Percentiles rank a stretch among this genome's conserved stretches.
Conservation (phyloP, 2,329 filamentous ascomycete species). For the Colletotrichum cordylinicola region DNA sequence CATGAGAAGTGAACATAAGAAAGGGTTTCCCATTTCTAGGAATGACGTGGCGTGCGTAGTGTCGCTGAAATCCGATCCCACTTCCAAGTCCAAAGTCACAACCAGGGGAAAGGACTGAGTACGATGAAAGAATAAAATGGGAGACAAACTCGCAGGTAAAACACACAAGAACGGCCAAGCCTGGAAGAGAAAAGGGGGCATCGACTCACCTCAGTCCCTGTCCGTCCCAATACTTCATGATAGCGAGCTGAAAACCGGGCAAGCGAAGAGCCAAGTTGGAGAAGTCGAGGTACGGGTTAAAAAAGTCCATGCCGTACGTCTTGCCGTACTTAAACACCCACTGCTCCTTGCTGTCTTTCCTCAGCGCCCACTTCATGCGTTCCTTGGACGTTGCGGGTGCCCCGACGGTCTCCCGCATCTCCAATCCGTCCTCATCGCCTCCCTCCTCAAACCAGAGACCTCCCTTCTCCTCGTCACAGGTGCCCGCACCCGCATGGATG, state of each 20-base stretch:
- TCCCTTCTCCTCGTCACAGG: constrained; percentile 51
- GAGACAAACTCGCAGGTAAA: neutral
- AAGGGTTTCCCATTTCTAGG: neutral
- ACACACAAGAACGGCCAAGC: neutral
- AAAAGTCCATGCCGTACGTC: constrained; percentile 72
- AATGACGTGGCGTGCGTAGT: neutral
- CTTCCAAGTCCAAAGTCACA: neutral
- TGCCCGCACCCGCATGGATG: constrained; percentile 67
- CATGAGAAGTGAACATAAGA: constrained; percentile 8
- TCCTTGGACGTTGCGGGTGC: constrained; percentile 58
- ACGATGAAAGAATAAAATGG: neutral
- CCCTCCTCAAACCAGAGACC: constrained; percentile 70
- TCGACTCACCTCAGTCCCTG: constrained; percentile 72
- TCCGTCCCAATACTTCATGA: constrained; percentile 82
- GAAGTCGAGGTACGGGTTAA: constrained; percentile 92
- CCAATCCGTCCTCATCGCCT: constrained; percentile 61
- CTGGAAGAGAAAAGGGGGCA: neutral
- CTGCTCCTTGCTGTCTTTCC: constrained; percentile 50
- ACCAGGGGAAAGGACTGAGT: neutral
- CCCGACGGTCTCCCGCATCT: constrained; percentile 48
- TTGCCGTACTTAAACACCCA: constrained; percentile 62
- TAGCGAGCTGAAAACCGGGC: constrained; percentile 75
- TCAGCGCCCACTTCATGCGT: constrained; percentile 66
- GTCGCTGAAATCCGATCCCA: neutral
- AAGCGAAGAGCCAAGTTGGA: constrained; percentile 72